A percentile compares a stretch with the other conserved stretches of the same genome.
Conservation (phyloP, 345 rosid genomes). For the Euphorbia lathyris region DNA sequence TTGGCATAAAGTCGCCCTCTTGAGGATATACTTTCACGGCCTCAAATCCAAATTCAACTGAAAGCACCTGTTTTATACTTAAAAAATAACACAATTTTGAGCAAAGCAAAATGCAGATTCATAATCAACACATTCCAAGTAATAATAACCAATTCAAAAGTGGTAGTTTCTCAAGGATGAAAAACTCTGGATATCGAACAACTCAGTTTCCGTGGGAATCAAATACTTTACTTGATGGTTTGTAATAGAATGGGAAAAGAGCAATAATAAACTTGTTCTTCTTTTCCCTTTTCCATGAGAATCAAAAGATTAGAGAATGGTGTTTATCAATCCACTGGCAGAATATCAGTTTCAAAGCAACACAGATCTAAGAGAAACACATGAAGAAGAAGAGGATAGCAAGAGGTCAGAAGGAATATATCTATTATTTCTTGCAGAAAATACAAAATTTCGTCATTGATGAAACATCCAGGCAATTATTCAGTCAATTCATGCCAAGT, state of each 20-base stretch:
- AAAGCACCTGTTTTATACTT: neutral
- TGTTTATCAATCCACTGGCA: neutral
- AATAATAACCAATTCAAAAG: neutral
- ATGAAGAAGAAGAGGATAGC: neutral
- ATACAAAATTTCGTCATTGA: conserved; percentile 28
- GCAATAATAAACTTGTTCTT: too few species aligned
- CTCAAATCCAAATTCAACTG: neutral
- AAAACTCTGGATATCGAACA: too few species aligned
- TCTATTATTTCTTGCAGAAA: conserved; percentile 16
- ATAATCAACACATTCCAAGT: neutral
- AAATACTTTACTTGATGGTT: too few species aligned
- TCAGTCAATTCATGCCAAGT: conserved; percentile 14
- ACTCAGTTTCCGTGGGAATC: neutral
- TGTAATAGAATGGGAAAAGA: neutral
- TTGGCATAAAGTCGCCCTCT: too few species aligned
- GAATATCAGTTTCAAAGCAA: conserved; percentile 1
- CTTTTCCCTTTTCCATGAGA: neutral
- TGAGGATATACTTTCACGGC: neutral
- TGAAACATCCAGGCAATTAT: conserved; percentile 22
- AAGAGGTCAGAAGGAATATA: neutral
- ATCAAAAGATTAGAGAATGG: neutral
- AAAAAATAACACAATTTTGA: too few species aligned
- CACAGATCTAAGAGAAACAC: neutral
- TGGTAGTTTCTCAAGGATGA: neutral
- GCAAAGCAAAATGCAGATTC: neutral